Base-by-base conservation (phyloP, 805 yeast genomes). In the Diddensiella caesifluorescens region DNA sequence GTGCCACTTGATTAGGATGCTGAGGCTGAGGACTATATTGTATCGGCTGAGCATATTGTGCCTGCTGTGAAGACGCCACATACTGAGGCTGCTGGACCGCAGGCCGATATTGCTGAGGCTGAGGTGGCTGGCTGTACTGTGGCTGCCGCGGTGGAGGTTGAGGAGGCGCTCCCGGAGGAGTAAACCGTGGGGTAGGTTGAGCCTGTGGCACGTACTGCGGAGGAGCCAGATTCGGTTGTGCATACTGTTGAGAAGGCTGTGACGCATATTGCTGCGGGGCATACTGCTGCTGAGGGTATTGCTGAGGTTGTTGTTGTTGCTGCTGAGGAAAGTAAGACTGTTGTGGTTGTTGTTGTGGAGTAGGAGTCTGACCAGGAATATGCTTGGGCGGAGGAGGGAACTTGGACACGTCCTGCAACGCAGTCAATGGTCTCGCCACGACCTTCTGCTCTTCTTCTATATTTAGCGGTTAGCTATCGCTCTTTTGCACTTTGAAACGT, bases 331-430 rank as follows among this genome's bases (percentile, higher is more conserved):
- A 5, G 23, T 19, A 9, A 29, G 15, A 13, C 15, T 29, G 32
- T n/a, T n/a, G n/a, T n/a, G n/a, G n/a, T n/a, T n/a, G n/a, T n/a
- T n/a, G n/a, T n/a, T 6, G n/a, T 4, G 16, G 22, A 4, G 38
- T 21, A n/a, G 42, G 20, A 12, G 40, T 28, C 5, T 33, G 18
- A 6, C 32, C 55, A 12, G 62, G 70, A 21, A 57, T 59, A 27
- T 75, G 62, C 38, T 53, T 60, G 0, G 80, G 80, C 1, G 76
- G 76, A 7, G 70, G 61, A 2, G 75, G 74, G 40, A 69, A 61
- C 6, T 66, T 39, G 9, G 45, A 49, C 16, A 71, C 62, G 39
- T 65, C 64, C 25, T 46, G 56, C 35, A 62, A 42, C 3, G 64
- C 47, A n/a, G 55, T 33, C 47, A 62, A 29, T 13, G 67, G 58